Base-by-base conservation (phyloP, 805 yeast genomes). In the Wickerhamomyces queroliae region DNA sequence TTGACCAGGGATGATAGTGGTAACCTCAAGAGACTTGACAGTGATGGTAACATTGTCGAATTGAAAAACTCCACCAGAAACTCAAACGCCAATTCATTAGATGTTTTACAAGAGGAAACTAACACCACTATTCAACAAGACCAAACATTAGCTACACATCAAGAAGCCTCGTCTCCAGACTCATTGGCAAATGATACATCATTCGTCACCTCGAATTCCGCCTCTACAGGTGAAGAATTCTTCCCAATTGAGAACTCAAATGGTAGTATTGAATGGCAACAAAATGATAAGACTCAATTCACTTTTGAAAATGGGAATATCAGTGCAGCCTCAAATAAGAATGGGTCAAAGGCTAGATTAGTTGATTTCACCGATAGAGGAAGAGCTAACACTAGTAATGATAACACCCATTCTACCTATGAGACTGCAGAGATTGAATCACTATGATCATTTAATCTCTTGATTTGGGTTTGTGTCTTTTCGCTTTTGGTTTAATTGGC, bases 301-400 rank as follows among this genome's bases (percentile, higher is more conserved):
- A 53, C 58, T 4, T 48, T 53, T 20, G 69, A 66, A 22, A 33
- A 36, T 12, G 40, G 32, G 24, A 47, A 48, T 26, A 50, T 54
- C n/a, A 59, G 60, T 30, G 48, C 33, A 19, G 36, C 42, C 3
- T 19, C 36, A 7, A 43, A 38, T 30, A 17, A 33, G 3, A 13
- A 3, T 12, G 15, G 7, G 17, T 40, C 54, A 2, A 55, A 59
- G 27, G 71, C 70, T 18, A 59, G 63, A 40, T 44, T 69, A 36
- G 66, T 61, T 11, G 59, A 58, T 25, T 55, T 67, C 34, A 55
- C 56, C 16, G 53, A 63, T 41, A 57, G 52, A 28, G 59, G 63
- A 29, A 57, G 56, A 22, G 53, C 62, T 21, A 59, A 62, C 37
- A 53, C 61, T 17, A 64, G 57, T 7, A 57, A 53, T 22, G 62